phyloP scores from a whole-genome alignment of 179 eudicot genomes.

The Pouteria campechiana region DNA sequence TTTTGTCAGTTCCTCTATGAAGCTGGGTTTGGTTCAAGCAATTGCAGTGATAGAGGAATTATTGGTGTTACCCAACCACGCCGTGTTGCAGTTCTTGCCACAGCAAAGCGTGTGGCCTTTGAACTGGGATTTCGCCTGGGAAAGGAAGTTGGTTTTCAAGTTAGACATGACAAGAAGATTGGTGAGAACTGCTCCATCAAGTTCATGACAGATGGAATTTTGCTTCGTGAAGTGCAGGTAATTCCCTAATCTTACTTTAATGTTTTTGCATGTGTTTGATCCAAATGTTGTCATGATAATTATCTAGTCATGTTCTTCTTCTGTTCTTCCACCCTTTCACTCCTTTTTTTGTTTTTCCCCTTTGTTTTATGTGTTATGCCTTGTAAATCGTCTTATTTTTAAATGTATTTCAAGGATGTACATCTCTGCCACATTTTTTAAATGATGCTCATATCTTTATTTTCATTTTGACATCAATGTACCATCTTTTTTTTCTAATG shows the following conservation, averaged over 20 bases:
- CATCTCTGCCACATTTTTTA: too few relatives aligned
- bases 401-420: too few relatives aligned
- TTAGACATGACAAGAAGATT: slow-evolving; percentile 67
- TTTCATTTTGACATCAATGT: too few relatives aligned
- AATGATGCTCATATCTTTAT: too few relatives aligned
- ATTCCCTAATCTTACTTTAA: background rate
- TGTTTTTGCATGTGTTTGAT: background rate
- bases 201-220: slow-evolving; percentile 96
- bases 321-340: too few relatives aligned
- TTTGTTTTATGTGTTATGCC: too few relatives aligned
- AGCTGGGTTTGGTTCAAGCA: slow-evolving; percentile 76
- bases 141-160: slow-evolving; percentile 93
- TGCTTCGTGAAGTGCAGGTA: slow-evolving; percentile 93
- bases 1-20: slow-evolving; percentile 80
- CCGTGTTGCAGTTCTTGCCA: slow-evolving; percentile 88
- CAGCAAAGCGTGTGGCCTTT: slow-evolving; percentile 82
- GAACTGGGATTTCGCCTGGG: slow-evolving; percentile 83
- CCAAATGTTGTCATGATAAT: background rate
- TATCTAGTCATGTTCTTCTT: too few relatives aligned
- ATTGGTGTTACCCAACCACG: slow-evolving; percentile 98
- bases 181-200: slow-evolving; percentile 75
- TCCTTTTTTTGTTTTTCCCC: too few relatives aligned
- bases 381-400: too few relatives aligned
- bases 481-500: too few relatives aligned
- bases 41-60: slow-evolving; percentile 39